Conservation (phyloP, 2,329 filamentous ascomycete genomes). For the Shiraia sp. region DNA sequence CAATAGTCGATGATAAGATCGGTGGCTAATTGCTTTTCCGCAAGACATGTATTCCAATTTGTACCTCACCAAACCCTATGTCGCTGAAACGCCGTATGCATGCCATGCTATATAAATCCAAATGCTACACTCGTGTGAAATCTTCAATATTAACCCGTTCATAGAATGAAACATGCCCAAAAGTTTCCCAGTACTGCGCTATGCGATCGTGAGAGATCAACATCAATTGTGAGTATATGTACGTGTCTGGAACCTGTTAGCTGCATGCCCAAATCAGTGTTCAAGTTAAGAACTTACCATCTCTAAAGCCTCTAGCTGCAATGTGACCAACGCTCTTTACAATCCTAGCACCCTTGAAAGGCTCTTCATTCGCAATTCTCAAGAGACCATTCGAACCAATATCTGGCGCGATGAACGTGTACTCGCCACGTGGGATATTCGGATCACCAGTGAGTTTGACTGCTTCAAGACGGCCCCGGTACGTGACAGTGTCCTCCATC, state of each 20-base stretch:
- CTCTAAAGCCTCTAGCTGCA: conserved; percentile 69
- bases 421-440: conserved; percentile 85
- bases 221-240: conserved; percentile 75
- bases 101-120: no score
- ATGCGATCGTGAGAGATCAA: conserved; percentile 76
- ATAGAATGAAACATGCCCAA: conserved; percentile 55
- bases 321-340: conserved; percentile 79
- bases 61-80: no score
- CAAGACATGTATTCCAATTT: no score
- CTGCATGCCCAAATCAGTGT: not conserved
- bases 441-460: conserved; percentile 92
- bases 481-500: conserved; percentile 45
- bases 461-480: conserved; percentile 73
- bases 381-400: conserved; percentile 70
- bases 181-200: conserved; percentile 78
- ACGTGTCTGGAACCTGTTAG: conserved; percentile 61
- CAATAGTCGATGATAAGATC: no score
- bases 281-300: conserved; percentile 62
- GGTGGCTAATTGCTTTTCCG: no score
- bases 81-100: no score
- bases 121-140: conserved; percentile 25
- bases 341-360: conserved; percentile 74
- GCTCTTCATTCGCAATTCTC: conserved; percentile 64
- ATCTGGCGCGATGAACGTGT: conserved; percentile 79
- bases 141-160: conserved; percentile 52